These are phyloP conservation scores for Aspergillus thermomutatus DNA, from an alignment of 2,329 filamentous ascomycete genomes.

Conservation along the genomic window DNA sequence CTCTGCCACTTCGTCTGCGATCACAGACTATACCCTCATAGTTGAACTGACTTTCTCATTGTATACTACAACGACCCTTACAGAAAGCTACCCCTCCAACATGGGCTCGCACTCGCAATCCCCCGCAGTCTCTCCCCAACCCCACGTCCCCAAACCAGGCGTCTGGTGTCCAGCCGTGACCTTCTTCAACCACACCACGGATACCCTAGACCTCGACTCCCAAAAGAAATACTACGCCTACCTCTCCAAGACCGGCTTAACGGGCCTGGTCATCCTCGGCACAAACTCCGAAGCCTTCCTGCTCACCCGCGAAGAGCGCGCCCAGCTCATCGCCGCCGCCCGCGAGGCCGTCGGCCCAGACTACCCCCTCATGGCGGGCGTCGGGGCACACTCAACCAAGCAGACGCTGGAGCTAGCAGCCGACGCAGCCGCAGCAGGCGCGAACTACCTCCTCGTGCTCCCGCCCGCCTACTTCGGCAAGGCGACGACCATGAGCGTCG, in stretches of 20 bases:
- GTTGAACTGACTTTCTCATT: background rate
- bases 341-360: conserved; percentile 50
- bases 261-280: conserved; percentile 53
- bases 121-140: conserved; percentile 11
- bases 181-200: conserved; percentile 51
- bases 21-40: background rate
- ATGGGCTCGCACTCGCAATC: conserved; percentile 11
- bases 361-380: conserved; percentile 62
- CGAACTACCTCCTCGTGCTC: conserved; percentile 60
- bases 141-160: conserved; percentile 29
- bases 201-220: conserved; percentile 47
- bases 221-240: conserved; percentile 53
- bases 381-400: conserved; percentile 61
- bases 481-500: conserved; percentile 55
- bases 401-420: conserved; percentile 59
- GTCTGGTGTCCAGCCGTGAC: conserved; percentile 55
- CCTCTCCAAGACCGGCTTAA: conserved; percentile 49
- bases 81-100: background rate
- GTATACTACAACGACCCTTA: too few relatives aligned
- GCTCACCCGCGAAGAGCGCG: conserved; percentile 58
- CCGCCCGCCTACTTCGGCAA: conserved; percentile 65
- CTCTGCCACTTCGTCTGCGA: background rate
- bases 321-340: conserved; percentile 55
- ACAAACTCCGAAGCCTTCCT: conserved; percentile 58
- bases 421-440: conserved; percentile 59